Evolutionary conservation across 2,329 filamentous ascomycete genomes (phyloP), one percentile per base, ranked within the genome.

Genomic region (Exophiala alcalophila): DNA sequence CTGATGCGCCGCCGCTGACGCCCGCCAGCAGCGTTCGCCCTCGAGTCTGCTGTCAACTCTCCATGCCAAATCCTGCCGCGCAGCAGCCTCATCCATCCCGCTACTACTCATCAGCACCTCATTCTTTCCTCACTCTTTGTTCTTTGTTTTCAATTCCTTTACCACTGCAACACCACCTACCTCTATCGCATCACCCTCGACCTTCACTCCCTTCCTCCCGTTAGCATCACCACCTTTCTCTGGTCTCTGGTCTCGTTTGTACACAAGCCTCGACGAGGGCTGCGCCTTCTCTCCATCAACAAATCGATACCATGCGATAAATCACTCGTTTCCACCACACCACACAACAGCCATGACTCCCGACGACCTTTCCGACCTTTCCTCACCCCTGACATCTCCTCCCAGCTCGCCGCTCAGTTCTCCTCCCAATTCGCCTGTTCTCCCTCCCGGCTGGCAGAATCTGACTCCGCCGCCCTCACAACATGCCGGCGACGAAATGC

Each of bases 401-500:
- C 48, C 48, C 30, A 77, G 74, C 16, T 64, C 62, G 18, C 62
- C 64, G 29, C 57, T 70, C 38, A 71, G 67, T 49, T 69, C 67
- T 32, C 57, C 59, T 44, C 64, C 62, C n/a, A 54, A 59, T 27
- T 69, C 65, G 12, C 63, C 65, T 11, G 55, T 55, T 37, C 57
- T 65, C 24, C 65, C 66, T 29, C 59, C 63, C 14, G 60, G 52
- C 36, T 64, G 61, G 57, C 65, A 62, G 55, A 62, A 62, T 43
- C 33, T 55, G 27, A 68, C 66, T 45, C 66, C 68, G 46, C 64
- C 68, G 40, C 67, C 65, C 30, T 70, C 68, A 11, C 65, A 68
- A 49, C 60, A 65, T 54, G 65, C 67, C 60, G 72, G 77, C 61
- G 73, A 74, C 61, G 81, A 86, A 57, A 80, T 78, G 37, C 77